Base-by-base conservation (phyloP, 345 rosid species). In the Hibiscus trionum region DNA sequence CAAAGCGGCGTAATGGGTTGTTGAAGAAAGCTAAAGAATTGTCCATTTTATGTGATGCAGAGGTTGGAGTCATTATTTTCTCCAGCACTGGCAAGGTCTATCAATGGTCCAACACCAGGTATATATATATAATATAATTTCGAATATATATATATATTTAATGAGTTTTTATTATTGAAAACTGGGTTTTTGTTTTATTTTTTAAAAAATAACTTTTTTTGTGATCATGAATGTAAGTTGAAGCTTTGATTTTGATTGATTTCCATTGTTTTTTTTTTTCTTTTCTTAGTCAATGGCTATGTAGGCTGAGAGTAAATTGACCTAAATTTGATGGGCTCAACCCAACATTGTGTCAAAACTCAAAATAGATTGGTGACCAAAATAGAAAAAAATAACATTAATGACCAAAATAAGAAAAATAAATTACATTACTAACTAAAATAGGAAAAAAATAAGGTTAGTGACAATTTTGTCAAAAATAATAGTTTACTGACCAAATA, bases 21-120 rank as follows among this genome's bases (percentile, higher is more conserved):
- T 68, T 85, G 37, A 85, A 85, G 65, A 85, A 85, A 44, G 86
- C 86, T 3, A 80, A 47, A 44, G 86, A 85, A 47, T 72, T 85
- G 10, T 85, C 88, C 0, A 81, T 83, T 76, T 71, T 85, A 2
- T 83, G 88, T 15, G 85, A 85, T 64, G 85, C 86, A 0, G 86
- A 83, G 58, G 85, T 85, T 67, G 88, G 80, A 0, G 80, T 85
- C 19, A 73, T 83, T 2, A 69, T 85, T 62, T 85, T 81, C 76
- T 85, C 86, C 2, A 80, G 82, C 75, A 83, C 88, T 0, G 85
- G 84, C 49, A 83, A 80, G 80, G 80, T 78, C 17, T 85, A 79
- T 52, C 78, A 81, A 70, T 85, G 77, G 72, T 83, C 88, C 7
- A 85, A 82, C 69, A 70, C 82, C 17, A 80, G 85, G 84, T 85